A percentile compares a stretch with the other conserved stretches of the same genome.
These are phyloP conservation scores for Yamadazyma buinensis DNA, from an alignment of 1,139 yeast species.

Conservation along the genomic window DNA sequence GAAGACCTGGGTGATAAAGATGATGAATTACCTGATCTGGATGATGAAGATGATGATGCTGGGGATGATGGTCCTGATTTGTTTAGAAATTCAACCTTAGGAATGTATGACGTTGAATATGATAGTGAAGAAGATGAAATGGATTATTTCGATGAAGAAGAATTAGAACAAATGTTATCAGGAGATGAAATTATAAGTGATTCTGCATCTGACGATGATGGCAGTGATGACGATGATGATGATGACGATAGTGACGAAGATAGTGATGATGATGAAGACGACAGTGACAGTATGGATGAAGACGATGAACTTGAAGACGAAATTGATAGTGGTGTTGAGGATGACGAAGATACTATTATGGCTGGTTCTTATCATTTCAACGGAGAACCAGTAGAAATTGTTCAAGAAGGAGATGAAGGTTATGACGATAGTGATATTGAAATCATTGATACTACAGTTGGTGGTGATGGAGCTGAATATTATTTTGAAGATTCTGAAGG, in stretches of 20 bases:
- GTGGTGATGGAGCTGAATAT: conserved; percentile 18
- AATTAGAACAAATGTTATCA: conserved; percentile 35
- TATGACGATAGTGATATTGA: conserved; percentile 36
- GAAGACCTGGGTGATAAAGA: conserved; percentile 41
- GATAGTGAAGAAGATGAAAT: conserved; percentile 52
- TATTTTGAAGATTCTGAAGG: conserved; percentile 32
- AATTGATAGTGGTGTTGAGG: conserved; percentile 11
- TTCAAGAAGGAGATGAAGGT: conserved; percentile 14
- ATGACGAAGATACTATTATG: conserved; percentile 11
- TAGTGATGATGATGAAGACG: conserved; percentile 22
- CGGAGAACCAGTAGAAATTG: conserved; percentile 13
- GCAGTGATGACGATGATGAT: conserved; percentile 23
- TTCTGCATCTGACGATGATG: conserved; percentile 12
- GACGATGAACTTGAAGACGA: conserved; percentile 10
- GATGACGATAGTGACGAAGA: conserved; percentile 12
- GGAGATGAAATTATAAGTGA: conserved; percentile 30
- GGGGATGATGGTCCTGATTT: conserved; percentile 80
- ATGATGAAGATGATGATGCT: conserved; percentile 64
- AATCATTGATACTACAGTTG: conserved; percentile 39
- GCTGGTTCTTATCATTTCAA: conserved; percentile 12
- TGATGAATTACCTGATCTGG: conserved; percentile 20
- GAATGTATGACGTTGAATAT: conserved; percentile 87
- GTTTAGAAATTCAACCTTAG: conserved; percentile 82
- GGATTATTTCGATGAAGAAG: conserved; percentile 20
- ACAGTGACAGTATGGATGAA: conserved; percentile 17